Conservation (phyloP, 371 early-diverging fungal species). For the Neoconidiobolus thromboides region DNA sequence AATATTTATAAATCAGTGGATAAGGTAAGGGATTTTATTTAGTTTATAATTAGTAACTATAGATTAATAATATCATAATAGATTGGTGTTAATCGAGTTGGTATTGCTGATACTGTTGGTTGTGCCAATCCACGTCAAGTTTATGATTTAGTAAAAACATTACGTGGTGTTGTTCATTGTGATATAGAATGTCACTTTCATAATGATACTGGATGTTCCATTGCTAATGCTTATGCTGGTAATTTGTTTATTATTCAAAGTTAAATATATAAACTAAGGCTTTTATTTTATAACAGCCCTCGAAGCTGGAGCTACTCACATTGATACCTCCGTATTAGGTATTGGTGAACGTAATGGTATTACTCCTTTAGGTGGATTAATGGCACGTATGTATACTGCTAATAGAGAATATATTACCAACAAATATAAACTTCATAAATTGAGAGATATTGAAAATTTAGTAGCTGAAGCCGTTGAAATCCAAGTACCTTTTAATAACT, state of each 20-base stretch:
- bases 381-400: conserved; percentile 85
- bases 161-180: conserved; percentile 82
- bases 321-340: conserved; percentile 91
- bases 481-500: conserved; percentile 94
- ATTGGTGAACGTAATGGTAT: conserved; percentile 97
- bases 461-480: conserved; percentile 88
- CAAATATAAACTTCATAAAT: conserved; percentile 79
- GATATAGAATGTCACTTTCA: conserved; percentile 98
- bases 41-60: neutral
- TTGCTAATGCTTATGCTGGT: conserved; percentile 88
- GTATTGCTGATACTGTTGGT: conserved; percentile 95
- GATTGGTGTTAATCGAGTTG: conserved; percentile 90
- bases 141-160: conserved; percentile 83
- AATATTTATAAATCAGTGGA: conserved; percentile 86
- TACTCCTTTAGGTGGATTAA: conserved; percentile 82
- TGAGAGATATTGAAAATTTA: conserved; percentile 84
- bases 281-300: conserved; percentile 26
- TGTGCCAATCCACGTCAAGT: conserved; percentile 95
- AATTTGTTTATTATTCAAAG: conserved; percentile 1
- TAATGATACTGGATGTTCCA: conserved; percentile 96
- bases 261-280: neutral
- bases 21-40: conserved; percentile 23
- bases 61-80: conserved; percentile 4
- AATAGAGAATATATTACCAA: conserved; percentile 69
- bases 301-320: conserved; percentile 94